These are phyloP conservation scores for Mallotus repandus DNA, from an alignment of 441 rosid species.

Conservation along the genomic window DNA sequence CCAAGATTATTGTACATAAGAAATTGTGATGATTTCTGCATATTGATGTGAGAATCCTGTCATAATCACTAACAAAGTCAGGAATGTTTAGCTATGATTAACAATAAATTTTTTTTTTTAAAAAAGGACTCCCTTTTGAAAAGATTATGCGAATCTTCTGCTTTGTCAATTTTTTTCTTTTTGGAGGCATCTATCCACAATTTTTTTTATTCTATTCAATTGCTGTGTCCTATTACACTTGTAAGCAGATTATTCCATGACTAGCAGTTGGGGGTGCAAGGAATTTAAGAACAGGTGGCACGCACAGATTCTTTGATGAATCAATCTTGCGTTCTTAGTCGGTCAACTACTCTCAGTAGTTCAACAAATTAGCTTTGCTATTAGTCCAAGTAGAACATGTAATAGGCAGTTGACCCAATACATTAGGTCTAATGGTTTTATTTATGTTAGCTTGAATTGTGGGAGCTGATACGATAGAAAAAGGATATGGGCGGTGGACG, in stretches of 20 bases:
- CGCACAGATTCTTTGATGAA: not conserved
- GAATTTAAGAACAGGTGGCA: not conserved
- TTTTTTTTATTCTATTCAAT: too few relatives aligned
- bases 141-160: too few relatives aligned
- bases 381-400: not conserved
- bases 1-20: not conserved
- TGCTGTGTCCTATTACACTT: too few relatives aligned
- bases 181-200: too few relatives aligned
- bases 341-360: not conserved
- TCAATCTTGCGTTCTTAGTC: conserved; percentile 4
- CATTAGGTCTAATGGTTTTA: not conserved
- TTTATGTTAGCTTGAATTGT: not conserved
- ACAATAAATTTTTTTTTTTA: too few relatives aligned
- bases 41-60: not conserved
- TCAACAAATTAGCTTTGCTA: conserved; percentile 14
- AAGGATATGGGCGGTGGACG: too few relatives aligned
- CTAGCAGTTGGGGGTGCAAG: not conserved
- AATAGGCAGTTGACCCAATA: not conserved
- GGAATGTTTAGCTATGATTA: too few relatives aligned
- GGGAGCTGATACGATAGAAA: not conserved
- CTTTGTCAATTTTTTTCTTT: too few relatives aligned
- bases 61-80: not conserved
- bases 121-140: too few relatives aligned
- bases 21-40: conserved; percentile 8
- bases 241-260: not conserved